Evolutionary conservation across 495 filamentous ascomycete species (phyloP).

Genomic region (Cairneyella variabilis): DNA sequence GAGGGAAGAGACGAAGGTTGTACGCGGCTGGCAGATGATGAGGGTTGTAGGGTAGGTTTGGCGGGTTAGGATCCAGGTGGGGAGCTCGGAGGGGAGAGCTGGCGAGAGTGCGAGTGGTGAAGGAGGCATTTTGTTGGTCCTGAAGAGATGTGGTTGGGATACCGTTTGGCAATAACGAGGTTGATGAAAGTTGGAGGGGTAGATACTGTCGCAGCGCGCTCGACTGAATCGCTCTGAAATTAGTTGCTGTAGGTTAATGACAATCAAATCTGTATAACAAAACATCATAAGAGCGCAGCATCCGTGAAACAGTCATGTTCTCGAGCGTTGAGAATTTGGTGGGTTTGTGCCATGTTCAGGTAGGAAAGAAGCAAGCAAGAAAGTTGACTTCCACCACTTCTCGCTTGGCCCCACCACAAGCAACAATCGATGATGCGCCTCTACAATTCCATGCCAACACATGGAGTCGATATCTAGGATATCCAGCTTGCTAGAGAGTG

Average conservation of each 20-base stretch:
- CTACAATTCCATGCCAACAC: slow-evolving; percentile 7
- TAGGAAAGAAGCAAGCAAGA: no score
- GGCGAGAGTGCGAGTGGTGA: slow-evolving; percentile 36
- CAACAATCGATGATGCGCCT: slow-evolving; percentile 16
- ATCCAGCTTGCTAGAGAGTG: slow-evolving; percentile 88
- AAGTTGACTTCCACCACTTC: neutral
- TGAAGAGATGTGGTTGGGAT: neutral
- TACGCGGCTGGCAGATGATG: slow-evolving; percentile 64
- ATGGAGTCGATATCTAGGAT: slow-evolving; percentile 98
- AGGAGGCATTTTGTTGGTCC: slow-evolving; percentile 4
- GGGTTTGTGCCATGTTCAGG: no score
- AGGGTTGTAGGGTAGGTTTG: slow-evolving; percentile 54
- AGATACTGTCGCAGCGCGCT: no score
- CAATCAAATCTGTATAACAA: no score
- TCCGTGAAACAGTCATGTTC: no score
- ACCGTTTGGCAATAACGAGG: neutral
- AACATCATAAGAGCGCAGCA: no score
- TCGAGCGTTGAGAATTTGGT: no score
- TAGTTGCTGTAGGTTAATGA: neutral
- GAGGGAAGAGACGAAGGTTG: slow-evolving; percentile 54
- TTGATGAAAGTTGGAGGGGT: neutral
- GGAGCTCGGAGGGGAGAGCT: slow-evolving; percentile 53
- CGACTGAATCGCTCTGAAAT: neutral
- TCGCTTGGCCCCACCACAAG: slow-evolving; percentile 22
- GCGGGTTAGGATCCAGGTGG: slow-evolving; percentile 57